Conservation (phyloP, 805 yeast species). For the Wickerhamomyces mucosus region DNA sequence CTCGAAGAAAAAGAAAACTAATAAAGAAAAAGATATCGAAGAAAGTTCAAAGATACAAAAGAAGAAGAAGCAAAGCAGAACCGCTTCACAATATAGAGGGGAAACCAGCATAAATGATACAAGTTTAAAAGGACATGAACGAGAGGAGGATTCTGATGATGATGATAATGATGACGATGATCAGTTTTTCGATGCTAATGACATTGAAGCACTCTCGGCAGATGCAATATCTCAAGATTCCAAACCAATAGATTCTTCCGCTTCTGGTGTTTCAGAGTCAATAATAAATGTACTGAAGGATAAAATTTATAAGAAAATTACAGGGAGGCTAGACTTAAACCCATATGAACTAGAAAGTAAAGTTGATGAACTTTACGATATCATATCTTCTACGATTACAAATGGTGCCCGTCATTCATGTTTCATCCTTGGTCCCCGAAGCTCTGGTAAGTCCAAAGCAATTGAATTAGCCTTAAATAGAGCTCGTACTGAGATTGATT, state of each 20-base stretch:
- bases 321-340: conserved; percentile 14
- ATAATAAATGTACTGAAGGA: conserved; percentile 1
- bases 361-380: conserved; percentile 40
- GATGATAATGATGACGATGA: neutral
- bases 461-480: conserved; percentile 43
- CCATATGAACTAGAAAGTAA: conserved; percentile 28
- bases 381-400: conserved; percentile 55
- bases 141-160: neutral
- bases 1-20: too few species aligned
- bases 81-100: too few species aligned
- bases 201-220: conserved; percentile 4
- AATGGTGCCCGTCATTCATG: conserved; percentile 76
- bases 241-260: conserved; percentile 2
- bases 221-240: neutral
- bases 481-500: conserved; percentile 12
- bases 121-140: neutral
- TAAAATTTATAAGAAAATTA: conserved; percentile 20
- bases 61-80: too few species aligned
- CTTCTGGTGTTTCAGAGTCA: conserved; percentile 1
- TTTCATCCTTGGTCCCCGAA: conserved; percentile 70
- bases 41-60: too few species aligned
- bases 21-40: too few species aligned
- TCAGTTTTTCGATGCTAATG: conserved; percentile 1
- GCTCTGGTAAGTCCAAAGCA: conserved; percentile 64
- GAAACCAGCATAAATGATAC: too few species aligned